These are phyloP conservation scores for Scheffersomyces quercinus DNA, from an alignment of 1,139 yeast genomes.

Conservation along the genomic window DNA sequence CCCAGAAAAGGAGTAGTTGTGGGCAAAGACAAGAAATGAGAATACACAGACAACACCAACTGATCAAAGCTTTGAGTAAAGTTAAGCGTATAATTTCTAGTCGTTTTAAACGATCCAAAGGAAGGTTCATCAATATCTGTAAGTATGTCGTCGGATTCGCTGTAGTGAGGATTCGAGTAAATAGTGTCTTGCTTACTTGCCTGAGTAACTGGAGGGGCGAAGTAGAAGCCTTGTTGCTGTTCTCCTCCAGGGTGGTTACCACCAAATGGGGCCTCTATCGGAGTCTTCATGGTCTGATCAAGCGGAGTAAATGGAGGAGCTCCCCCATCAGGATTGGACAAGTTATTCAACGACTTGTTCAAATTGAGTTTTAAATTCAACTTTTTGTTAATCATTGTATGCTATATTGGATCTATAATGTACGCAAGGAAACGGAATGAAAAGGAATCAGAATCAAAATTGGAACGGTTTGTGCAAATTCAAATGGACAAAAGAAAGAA, in stretches of 20 bases:
- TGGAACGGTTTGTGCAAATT: not conserved
- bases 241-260: slow-evolving; percentile 8
- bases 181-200: slow-evolving; percentile 14
- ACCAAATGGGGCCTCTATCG: slow-evolving; percentile 28
- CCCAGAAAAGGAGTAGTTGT: slow-evolving; percentile 52
- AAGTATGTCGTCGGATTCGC: slow-evolving; percentile 46
- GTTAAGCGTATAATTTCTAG: slow-evolving; percentile 33
- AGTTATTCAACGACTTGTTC: slow-evolving; percentile 27
- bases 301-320: slow-evolving; percentile 46
- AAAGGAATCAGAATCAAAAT: not conserved
- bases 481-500: too few species aligned
- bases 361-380: slow-evolving; percentile 31
- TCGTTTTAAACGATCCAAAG: slow-evolving; percentile 15
- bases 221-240: slow-evolving; percentile 6
- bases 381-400: slow-evolving; percentile 26
- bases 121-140: slow-evolving; percentile 41
- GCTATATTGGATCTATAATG: not conserved
- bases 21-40: slow-evolving; percentile 39
- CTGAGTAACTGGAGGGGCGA: slow-evolving; percentile 6
- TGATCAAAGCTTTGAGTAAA: slow-evolving; percentile 42
- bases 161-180: slow-evolving; percentile 33
- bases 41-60: slow-evolving; percentile 36
- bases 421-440: not conserved
- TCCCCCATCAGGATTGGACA: slow-evolving; percentile 14
- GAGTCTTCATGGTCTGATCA: slow-evolving; percentile 47